A percentile compares a stretch with the other conserved stretches of the same genome.
Conservation (phyloP, 495 filamentous ascomycete genomes). For the Aspergillus sclerotioniger region DNA sequence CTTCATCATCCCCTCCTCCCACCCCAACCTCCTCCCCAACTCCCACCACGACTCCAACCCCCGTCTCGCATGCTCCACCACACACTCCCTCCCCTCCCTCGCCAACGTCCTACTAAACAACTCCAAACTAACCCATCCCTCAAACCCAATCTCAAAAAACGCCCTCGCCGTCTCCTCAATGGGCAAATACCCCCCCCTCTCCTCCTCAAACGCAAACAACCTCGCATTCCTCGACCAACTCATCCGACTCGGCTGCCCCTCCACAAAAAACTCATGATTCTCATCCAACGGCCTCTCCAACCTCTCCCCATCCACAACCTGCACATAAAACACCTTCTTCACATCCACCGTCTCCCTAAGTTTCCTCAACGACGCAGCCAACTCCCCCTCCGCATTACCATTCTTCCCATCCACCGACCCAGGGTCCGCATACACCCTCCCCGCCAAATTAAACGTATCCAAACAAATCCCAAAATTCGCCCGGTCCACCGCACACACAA, state of each 20-base stretch:
- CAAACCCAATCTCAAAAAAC: constrained; percentile 64
- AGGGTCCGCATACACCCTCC: constrained; percentile 71
- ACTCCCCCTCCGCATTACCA: constrained; percentile 55
- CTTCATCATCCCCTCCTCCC: constrained; percentile 19
- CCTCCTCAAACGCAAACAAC: constrained; percentile 71
- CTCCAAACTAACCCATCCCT: constrained; percentile 79
- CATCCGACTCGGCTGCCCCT: constrained; percentile 67
- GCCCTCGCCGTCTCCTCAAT: constrained; percentile 56
- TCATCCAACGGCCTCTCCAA: constrained; percentile 56
- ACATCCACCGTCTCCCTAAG: constrained; percentile 59
- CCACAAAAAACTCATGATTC: constrained; percentile 62
- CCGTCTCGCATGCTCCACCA: constrained; percentile 61
- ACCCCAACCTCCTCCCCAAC: constrained; percentile 37
- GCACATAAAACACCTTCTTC: constrained; percentile 74
- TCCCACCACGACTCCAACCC: constrained; percentile 64
- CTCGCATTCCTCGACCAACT: constrained; percentile 78
- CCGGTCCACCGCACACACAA: constrained; percentile 63
- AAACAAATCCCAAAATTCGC: constrained; percentile 77
- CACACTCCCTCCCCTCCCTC: constrained; percentile 52
- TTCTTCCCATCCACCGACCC: constrained; percentile 51
- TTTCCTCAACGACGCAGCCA: constrained; percentile 55
- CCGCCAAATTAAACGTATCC: constrained; percentile 80
- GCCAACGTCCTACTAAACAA: constrained; percentile 68
- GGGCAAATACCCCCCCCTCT: constrained; percentile 70
- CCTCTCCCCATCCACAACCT: constrained; percentile 74